phyloP scores from a whole-genome alignment of 495 filamentous ascomycete genomes.

The Tuber magnatum region DNA sequence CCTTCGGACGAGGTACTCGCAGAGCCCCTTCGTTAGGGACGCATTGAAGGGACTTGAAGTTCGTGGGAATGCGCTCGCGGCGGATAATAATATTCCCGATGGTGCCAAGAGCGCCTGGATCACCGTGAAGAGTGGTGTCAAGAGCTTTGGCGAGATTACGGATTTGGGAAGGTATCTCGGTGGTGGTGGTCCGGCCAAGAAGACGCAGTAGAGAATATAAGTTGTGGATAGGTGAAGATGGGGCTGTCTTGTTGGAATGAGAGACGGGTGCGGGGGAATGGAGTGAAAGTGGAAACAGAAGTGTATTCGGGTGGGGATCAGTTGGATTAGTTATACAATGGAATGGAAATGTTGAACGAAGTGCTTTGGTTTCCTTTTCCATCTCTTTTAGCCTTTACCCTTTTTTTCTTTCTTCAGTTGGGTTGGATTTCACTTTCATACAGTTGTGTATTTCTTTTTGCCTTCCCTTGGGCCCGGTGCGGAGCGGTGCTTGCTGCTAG shows the following conservation, averaged over 20 bases:
- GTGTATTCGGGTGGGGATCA: neutral
- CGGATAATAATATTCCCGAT: constrained; percentile 81
- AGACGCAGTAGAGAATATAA: constrained; percentile 23
- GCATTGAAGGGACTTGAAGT: constrained; percentile 65
- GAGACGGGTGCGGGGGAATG: neutral
- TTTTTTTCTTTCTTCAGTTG: neutral
- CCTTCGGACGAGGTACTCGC: constrained; percentile 79
- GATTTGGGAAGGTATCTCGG: constrained; percentile 64
- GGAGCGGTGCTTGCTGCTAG: neutral
- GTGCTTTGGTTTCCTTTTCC: neutral
- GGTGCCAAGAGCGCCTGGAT: constrained; percentile 78
- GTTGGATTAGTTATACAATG: neutral
- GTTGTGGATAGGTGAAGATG: constrained; percentile 6
- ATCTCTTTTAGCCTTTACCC: neutral
- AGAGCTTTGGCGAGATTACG: constrained; percentile 69
- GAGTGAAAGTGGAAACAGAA: neutral
- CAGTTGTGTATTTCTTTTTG: neutral
- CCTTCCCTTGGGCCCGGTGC: neutral
- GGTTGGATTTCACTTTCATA: neutral
- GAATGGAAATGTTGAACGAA: neutral
- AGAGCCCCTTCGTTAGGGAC: constrained; percentile 83
- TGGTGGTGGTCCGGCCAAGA: constrained; percentile 34
- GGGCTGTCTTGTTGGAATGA: constrained; percentile 4
- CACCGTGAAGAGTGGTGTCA: constrained; percentile 61
- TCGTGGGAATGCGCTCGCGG: constrained; percentile 69